Evolutionary conservation across 148 eudicot species (phyloP), one percentile per base, ranked within the genome.

Genomic region (Polygonum aviculare): DNA sequence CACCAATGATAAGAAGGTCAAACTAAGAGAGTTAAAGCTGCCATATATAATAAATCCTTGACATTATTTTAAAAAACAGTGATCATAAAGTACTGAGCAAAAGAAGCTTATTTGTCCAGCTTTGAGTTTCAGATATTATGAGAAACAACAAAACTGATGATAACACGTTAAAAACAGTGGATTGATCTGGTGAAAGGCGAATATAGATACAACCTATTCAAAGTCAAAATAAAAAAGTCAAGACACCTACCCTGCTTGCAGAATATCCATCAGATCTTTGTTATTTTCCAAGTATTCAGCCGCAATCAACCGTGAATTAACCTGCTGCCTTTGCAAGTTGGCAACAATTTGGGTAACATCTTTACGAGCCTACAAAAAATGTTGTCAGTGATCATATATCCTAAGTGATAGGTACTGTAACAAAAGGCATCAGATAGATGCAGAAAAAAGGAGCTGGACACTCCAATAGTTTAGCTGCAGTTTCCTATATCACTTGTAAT

Each of bases 261-360:
- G 54, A 40, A 76, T 78, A 75, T 84, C 89, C 80, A 86, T 69
- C 47, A 86, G 81, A 81, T 86, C 89, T 9, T 76, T 74, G 78
- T 86, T 86, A 33, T 79, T 75, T 82, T 86, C 87, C 87, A 86
- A 82, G 78, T 84, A 86, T 77, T 82, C 86, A 78, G 81, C 79
- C n/a, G 86, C 89, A 73, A 86, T 82, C 52, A 86, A 26, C 39
- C 87, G 84, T 14, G 78, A 86, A 51, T 82, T 71, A 76, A 86
- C 86, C 69, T 82, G 89, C 60, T 86, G 89, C 77, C 89, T 77
- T 78, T 86, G 85, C 78, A 85, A 75, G 70, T 86, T 86, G 7
- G 87, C 84, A 51, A 84, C 82, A 60, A 86, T 78, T 84, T 84
- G 87, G 41, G 89, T 84, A 69, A 84, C 81, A 79, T 86, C 89